Base-by-base conservation (phyloP, 805 yeast genomes). In the Starmerella scarabaei region DNA sequence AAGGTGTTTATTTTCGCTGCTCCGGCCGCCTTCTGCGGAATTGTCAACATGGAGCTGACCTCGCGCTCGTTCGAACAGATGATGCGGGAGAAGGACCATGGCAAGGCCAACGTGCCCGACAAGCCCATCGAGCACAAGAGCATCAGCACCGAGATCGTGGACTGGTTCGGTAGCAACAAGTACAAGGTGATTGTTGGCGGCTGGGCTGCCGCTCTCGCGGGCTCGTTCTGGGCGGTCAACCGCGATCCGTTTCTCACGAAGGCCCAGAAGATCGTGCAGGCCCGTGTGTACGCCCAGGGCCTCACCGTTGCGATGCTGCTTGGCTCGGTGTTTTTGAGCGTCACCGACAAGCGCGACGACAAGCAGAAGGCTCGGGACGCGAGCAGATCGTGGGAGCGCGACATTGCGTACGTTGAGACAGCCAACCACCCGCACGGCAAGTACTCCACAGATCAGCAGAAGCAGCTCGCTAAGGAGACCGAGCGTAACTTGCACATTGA, bases 281-380 rank as follows among this genome's bases (percentile, higher is more conserved):
- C 93, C 24, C 78, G 94, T 73, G 83, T 83, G 76, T 83, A 82
- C 57, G 94, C 94, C 7, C 94, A 84, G 62, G 83, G 80, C 49
- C 61, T 80, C 40, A 80, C 93, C 1, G 86, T 84, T 36, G 70
- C 70, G 11, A 64, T 83, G 50, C 65, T 83, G 48, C 60, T 83
- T 40, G 81, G 74, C 15, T 41, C 56, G 7, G 54, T 53, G 20
- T 23, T 52, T 19, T 37, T 53, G 7, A 44, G 53, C 31, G 56
- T 50, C 2, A 30, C 38, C 15, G 38, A 21, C 16, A 20, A 32
- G 33, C 19, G 31, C 35, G 29, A 36, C 30, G 36, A 35, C 24
- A 39, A 38, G 38, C 27, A 36, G 35, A 21, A 18, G 21, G 42
- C 36, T 8, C 40, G 31, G 11, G 38, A 33, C 27, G 40, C 40